Conservation (phyloP, 75 land plant genomes). For the Gnetum montanum region DNA sequence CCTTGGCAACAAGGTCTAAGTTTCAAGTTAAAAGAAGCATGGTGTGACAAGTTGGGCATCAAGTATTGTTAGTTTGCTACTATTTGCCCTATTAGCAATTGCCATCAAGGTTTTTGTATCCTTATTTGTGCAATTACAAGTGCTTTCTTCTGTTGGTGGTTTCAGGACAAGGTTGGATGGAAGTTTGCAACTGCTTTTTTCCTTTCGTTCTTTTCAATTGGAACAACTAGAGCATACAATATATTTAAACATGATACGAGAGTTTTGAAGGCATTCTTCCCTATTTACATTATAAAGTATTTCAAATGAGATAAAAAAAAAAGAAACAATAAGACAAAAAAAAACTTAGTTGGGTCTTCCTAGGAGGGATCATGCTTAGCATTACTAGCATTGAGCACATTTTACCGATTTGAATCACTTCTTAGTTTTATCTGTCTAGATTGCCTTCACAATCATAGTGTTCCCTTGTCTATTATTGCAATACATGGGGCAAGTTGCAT, state of each 20-base stretch:
- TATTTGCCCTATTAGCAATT: too few relatives aligned
- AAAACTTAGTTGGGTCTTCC: constrained; percentile 54
- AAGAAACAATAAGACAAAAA: too few relatives aligned
- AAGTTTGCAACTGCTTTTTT: constrained; percentile 76
- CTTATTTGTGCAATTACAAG: constrained; percentile 8
- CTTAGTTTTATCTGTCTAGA: constrained; percentile 14
- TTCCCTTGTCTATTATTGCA: constrained; percentile 78
- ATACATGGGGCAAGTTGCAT: constrained; percentile 64
- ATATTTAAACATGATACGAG: constrained; percentile 45
- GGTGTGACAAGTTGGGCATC: too few relatives aligned
- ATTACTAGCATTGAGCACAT: constrained; percentile 72
- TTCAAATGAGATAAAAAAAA: constrained; percentile 43
- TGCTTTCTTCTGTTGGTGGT: constrained; percentile 75
- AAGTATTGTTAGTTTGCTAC: too few relatives aligned
- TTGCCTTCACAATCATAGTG: constrained; percentile 64
- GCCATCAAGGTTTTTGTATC: too few relatives aligned
- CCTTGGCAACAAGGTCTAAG: too few relatives aligned
- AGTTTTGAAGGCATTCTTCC: constrained; percentile 61
- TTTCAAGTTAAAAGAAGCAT: too few relatives aligned
- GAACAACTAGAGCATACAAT: constrained; percentile 57
- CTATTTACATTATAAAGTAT: constrained; percentile 45
- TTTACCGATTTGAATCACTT: constrained; percentile 57
- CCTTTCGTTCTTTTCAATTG: constrained; percentile 67
- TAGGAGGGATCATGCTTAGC: constrained; percentile 83
- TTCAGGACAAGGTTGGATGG: constrained; percentile 76